A percentile compares a stretch with the other conserved stretches of the same genome.
Conservation (phyloP, 164 flowering plant genomes). For the Platanus orientalis region DNA sequence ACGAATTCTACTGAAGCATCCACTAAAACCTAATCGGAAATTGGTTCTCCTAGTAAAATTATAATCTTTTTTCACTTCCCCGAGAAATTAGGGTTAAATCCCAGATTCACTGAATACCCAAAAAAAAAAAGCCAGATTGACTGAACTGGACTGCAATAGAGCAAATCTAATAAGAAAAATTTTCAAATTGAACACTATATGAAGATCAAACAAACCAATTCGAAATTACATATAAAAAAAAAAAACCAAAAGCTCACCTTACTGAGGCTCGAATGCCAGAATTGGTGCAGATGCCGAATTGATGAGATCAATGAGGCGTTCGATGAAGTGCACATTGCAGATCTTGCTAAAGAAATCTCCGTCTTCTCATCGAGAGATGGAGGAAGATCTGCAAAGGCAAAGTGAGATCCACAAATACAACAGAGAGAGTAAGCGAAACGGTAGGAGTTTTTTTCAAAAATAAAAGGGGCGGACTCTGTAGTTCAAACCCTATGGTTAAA, state of each 20-base stretch:
- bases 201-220: neutral
- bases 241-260: constrained; percentile 23
- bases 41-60: neutral
- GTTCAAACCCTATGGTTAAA: constrained; percentile 25
- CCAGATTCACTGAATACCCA: too few species aligned
- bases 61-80: neutral
- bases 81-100: neutral
- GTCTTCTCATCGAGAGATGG: neutral
- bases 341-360: constrained; percentile 4
- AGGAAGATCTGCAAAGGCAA: constrained; percentile 11
- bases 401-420: neutral
- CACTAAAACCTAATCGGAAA: neutral
- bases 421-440: constrained; percentile 5
- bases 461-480: constrained; percentile 14
- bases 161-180: neutral
- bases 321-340: constrained; percentile 15
- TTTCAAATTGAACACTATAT: neutral
- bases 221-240: neutral
- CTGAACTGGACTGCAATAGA: neutral
- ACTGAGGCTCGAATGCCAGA: constrained; percentile 13
- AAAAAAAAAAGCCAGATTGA: neutral
- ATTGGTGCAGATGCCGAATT: neutral
- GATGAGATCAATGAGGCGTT: constrained; percentile 3
- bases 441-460: constrained; percentile 10
- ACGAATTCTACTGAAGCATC: neutral